Conservation (phyloP, 1,284 basidiomycete genomes). For the Puccinia polysora region DNA sequence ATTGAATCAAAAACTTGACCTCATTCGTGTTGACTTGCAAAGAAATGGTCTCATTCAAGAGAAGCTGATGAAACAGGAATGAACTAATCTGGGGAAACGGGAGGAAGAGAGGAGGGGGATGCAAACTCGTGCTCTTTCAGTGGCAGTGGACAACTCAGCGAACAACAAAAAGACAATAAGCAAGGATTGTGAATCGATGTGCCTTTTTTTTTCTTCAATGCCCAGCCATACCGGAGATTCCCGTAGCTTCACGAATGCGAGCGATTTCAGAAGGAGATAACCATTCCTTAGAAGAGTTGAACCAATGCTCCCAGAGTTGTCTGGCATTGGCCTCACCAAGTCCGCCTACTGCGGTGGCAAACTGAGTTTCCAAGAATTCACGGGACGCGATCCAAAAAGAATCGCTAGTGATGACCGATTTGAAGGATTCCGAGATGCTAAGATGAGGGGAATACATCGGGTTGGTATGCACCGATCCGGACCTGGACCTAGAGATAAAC, state of each 20-base stretch:
- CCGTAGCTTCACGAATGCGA: conserved; percentile 48
- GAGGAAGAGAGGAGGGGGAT: too few species aligned
- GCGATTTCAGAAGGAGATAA: conserved; percentile 50
- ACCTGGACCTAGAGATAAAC: conserved; percentile 44
- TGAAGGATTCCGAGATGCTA: conserved; percentile 43
- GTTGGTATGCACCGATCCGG: conserved; percentile 44
- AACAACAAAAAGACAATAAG: too few species aligned
- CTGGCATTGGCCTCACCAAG: conserved; percentile 46
- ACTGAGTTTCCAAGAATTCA: conserved; percentile 43
- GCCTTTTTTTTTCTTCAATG: too few species aligned
- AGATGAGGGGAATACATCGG: conserved; percentile 38
- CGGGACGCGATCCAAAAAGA: conserved; percentile 45
- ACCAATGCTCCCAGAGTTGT: conserved; percentile 50
- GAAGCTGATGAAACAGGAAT: too few species aligned
- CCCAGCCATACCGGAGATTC: conserved; percentile 51
- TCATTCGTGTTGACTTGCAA: too few species aligned
- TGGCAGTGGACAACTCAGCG: too few species aligned
- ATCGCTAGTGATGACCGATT: conserved; percentile 39
- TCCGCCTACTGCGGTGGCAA: conserved; percentile 37
- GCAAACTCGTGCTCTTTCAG: too few species aligned
- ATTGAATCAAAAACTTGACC: too few species aligned
- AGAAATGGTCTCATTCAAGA: too few species aligned
- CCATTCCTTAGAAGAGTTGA: conserved; percentile 48
- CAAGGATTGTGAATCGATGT: too few species aligned
- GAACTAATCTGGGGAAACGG: too few species aligned